These are phyloP conservation scores for Asterella californica DNA, from an alignment of 225 moss, liverwort and hornwort genomes.

Conservation along the genomic window DNA sequence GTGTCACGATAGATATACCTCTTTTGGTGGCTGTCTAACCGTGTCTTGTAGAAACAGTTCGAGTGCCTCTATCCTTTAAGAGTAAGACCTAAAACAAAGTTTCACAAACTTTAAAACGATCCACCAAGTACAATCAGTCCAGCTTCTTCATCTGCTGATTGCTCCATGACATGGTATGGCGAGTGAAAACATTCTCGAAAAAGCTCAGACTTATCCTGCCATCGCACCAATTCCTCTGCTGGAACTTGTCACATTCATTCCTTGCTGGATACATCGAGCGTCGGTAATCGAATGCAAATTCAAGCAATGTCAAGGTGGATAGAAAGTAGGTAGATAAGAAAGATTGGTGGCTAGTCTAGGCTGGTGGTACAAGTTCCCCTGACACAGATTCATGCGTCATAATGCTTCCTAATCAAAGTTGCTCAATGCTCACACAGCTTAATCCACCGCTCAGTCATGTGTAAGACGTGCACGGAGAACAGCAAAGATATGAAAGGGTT, in stretches of 20 bases:
- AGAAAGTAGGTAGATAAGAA: background rate
- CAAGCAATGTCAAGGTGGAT: conserved; percentile 18
- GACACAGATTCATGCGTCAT: background rate
- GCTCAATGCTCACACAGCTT: background rate
- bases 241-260: conserved; percentile 26
- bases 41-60: conserved; percentile 11
- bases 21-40: conserved; percentile 19
- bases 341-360: conserved; percentile 18
- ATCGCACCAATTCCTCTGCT: conserved; percentile 20
- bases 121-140: conserved; percentile 24
- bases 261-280: conserved; percentile 15
- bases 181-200: conserved; percentile 16
- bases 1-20: conserved; percentile 9
- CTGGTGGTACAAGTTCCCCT: conserved; percentile 11
- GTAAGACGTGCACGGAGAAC: background rate
- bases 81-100: conserved; percentile 8
- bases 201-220: conserved; percentile 24
- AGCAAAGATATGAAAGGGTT: background rate
- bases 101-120: conserved; percentile 4
- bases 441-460: conserved; percentile 11
- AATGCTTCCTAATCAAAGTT: conserved; percentile 3
- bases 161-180: conserved; percentile 20
- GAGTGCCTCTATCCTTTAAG: conserved; percentile 9
- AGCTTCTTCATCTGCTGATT: conserved; percentile 27
- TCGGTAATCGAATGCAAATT: conserved; percentile 21